Conservation (phyloP, 140 eudicot genomes). For the Cichorium intybus region DNA sequence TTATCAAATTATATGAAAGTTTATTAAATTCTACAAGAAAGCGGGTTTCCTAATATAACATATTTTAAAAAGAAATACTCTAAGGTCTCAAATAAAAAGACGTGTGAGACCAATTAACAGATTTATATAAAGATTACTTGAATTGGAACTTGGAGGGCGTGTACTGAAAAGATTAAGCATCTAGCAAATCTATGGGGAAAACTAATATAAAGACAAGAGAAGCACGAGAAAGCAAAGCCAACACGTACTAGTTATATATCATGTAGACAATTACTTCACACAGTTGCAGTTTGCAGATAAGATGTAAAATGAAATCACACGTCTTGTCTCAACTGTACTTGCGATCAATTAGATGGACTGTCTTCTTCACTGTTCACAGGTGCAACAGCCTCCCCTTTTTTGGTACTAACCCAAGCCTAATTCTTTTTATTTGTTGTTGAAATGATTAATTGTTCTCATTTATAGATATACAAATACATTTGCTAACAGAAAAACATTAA, state of each 20-base stretch:
- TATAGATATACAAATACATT: background rate
- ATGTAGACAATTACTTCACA: constrained; percentile 18
- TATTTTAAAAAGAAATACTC: background rate
- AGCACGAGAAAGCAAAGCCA: constrained; percentile 25
- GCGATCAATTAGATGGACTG: constrained; percentile 23
- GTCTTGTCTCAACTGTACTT: constrained; percentile 34
- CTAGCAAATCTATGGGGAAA: background rate
- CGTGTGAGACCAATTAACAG: background rate
- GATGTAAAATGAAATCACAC: constrained; percentile 26
- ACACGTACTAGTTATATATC: constrained; percentile 6
- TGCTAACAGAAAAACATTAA: too few relatives aligned
- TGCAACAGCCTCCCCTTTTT: constrained; percentile 21
- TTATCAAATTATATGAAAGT: background rate
- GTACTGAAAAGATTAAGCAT: background rate
- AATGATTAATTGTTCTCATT: background rate
- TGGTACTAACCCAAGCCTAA: constrained; percentile 18
- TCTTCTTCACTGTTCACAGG: constrained; percentile 27
- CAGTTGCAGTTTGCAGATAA: constrained; percentile 15
- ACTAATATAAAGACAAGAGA: constrained; percentile 4
- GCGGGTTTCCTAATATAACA: background rate
- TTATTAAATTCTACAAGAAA: background rate
- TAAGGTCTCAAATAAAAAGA: background rate
- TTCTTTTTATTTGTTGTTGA: constrained; percentile 12
- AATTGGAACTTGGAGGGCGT: background rate
- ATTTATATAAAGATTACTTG: background rate